Conservation (phyloP, 2,329 filamentous ascomycete genomes). For the Aspergillus novofumigatus region DNA sequence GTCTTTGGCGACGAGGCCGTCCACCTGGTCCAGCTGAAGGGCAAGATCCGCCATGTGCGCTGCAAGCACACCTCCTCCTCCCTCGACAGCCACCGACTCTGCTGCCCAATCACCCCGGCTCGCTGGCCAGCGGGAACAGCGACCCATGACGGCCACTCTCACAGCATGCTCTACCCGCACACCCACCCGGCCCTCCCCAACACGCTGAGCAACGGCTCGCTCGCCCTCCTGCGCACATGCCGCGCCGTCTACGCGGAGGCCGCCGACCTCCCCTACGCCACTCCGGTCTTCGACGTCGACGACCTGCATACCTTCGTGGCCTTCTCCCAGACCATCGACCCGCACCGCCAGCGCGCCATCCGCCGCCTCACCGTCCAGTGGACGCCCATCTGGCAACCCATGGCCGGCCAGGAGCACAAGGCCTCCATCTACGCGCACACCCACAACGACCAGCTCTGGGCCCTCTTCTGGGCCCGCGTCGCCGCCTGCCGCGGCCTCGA, state of each 20-base stretch:
- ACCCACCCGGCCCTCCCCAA: conserved; percentile 24
- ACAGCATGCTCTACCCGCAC: conserved; percentile 32
- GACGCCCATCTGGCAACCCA: conserved; percentile 33
- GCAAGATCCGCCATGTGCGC: conserved; percentile 34
- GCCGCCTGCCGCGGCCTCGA: conserved; percentile 16
- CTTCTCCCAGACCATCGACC: conserved; percentile 23
- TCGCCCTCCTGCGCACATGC: conserved; percentile 29
- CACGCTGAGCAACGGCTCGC: conserved; percentile 20
- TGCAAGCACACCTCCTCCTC: conserved; percentile 22
- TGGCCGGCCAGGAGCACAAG: conserved; percentile 25
- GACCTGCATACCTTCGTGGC: conserved; percentile 36
- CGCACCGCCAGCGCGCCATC: conserved; percentile 16
- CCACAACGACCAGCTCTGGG: conserved; percentile 34
- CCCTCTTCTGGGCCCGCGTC: conserved; percentile 26
- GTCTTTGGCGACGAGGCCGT: conserved; percentile 33
- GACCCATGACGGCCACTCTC: conserved; percentile 13
- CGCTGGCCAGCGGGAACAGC: conserved; percentile 26
- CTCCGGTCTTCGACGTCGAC: conserved; percentile 32
- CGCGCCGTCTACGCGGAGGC: conserved; percentile 34
- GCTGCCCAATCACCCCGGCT: conserved; percentile 29
- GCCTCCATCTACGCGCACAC: conserved; percentile 34
- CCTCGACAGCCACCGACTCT: conserved; percentile 28
- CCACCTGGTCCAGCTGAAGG: conserved; percentile 34
- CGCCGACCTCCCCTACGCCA: conserved; percentile 24
- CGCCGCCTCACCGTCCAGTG: conserved; percentile 28